Evolutionary conservation across 1,284 basidiomycete species (phyloP).

Genomic region (Phylloboletellus chloephorus): DNA sequence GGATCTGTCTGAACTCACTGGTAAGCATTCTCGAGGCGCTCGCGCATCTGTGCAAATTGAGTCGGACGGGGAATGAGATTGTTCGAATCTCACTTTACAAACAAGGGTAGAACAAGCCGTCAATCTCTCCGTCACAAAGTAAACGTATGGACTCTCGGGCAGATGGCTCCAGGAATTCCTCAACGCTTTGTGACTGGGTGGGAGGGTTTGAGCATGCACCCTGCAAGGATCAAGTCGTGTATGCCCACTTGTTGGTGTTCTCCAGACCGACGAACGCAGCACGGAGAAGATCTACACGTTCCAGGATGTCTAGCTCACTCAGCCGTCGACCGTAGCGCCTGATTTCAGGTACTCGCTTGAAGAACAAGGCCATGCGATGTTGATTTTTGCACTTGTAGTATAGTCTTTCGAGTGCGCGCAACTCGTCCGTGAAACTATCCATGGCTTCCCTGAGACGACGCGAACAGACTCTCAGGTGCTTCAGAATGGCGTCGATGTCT

Average conservation of each 20-base stretch:
- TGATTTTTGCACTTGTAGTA: constrained; percentile 80
- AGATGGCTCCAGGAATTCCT: constrained; percentile 59
- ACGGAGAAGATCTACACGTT: constrained; percentile 45
- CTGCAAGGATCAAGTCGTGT: not conserved
- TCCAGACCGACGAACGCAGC: constrained; percentile 53
- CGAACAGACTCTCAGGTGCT: constrained; percentile 50
- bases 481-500: constrained; percentile 51
- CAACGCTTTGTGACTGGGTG: constrained; percentile 40
- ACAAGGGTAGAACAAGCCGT: constrained; percentile 35
- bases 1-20: constrained; percentile 34
- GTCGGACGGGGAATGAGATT: not conserved
- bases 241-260: constrained; percentile 40
- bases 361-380: constrained; percentile 66
- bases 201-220: not conserved
- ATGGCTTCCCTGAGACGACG: constrained; percentile 47
- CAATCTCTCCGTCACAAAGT: constrained; percentile 34
- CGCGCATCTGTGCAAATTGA: constrained; percentile 41
- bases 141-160: constrained; percentile 38
- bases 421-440: constrained; percentile 46
- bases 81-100: constrained; percentile 39
- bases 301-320: constrained; percentile 38
- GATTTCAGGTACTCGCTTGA: constrained; percentile 59
- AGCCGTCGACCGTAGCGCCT: constrained; percentile 52
- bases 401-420: constrained; percentile 57
- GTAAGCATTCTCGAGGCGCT: constrained; percentile 44